Conservation (phyloP, 1,284 basidiomycete species). For the Puccinia brachypodii region DNA sequence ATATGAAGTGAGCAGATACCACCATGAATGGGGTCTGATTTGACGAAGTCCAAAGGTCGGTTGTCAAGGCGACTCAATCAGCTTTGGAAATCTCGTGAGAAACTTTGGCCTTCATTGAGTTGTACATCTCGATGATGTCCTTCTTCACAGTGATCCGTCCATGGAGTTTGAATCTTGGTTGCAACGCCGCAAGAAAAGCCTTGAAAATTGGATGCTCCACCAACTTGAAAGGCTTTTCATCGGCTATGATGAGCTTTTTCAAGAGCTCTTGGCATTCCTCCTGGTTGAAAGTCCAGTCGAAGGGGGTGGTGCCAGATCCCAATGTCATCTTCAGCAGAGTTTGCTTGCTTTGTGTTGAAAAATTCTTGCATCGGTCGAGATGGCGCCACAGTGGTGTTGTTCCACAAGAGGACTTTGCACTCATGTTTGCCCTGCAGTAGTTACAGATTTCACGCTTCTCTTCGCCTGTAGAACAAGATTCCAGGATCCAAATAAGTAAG, state of each 20-base stretch:
- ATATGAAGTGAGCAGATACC: neutral
- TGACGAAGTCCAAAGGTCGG: neutral
- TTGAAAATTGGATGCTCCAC: neutral
- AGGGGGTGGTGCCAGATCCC: neutral
- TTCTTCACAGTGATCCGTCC: neutral
- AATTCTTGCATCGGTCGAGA: neutral
- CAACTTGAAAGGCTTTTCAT: neutral
- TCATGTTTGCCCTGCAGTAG: neutral
- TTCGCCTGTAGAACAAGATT: too few relatives aligned
- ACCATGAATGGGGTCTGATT: neutral
- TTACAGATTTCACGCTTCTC: too few relatives aligned
- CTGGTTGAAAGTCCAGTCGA: neutral
- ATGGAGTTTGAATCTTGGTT: neutral
- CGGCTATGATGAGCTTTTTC: neutral
- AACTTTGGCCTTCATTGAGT: neutral
- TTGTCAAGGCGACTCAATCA: neutral
- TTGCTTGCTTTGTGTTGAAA: neutral
- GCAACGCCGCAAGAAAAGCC: neutral
- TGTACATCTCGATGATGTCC: neutral
- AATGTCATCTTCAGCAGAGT: neutral
- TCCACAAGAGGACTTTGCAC: neutral
- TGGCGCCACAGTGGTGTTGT: neutral
- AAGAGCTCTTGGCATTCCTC: neutral
- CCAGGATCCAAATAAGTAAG: too few relatives aligned
- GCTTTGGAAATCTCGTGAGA: neutral